phyloP scores from a whole-genome alignment of 306 rosid species.

The Cicer pinnatifidum region DNA sequence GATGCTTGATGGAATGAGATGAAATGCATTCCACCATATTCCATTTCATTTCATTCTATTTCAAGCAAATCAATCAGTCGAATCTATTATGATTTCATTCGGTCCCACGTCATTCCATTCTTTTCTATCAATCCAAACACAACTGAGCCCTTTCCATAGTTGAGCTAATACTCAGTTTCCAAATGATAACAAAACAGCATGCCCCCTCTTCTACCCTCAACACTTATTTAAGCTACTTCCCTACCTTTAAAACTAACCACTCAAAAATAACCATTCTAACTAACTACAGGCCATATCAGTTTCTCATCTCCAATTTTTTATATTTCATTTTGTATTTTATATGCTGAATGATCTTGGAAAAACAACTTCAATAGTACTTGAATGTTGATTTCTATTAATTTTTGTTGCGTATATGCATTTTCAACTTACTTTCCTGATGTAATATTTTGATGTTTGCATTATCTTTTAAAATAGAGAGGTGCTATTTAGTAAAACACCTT shows the following conservation, averaged over 20 bases:
- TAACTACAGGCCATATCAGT: background rate
- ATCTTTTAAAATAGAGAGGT: slow-evolving; percentile 13
- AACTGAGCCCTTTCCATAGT: background rate
- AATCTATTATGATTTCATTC: background rate
- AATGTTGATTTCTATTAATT: slow-evolving; percentile 27
- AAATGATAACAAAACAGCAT: background rate
- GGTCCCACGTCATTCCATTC: background rate
- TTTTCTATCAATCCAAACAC: background rate
- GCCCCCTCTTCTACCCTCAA: background rate
- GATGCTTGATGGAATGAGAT: background rate
- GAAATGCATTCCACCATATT: background rate
- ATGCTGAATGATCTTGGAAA: background rate
- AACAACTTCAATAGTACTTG: slow-evolving; percentile 14
- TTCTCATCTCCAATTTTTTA: background rate
- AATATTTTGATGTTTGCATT: slow-evolving; percentile 13
- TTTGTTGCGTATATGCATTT: background rate
- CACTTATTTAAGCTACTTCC: background rate
- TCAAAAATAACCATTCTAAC: background rate
- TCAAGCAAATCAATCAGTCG: background rate
- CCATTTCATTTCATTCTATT: background rate
- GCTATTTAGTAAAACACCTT: too few species aligned
- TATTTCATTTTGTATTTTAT: slow-evolving; percentile 1
- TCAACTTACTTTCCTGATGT: background rate
- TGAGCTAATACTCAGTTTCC: background rate
- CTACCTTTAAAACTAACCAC: background rate